phyloP scores from a whole-genome alignment of 345 rosid species.

The Zanthoxylum bungeanum region DNA sequence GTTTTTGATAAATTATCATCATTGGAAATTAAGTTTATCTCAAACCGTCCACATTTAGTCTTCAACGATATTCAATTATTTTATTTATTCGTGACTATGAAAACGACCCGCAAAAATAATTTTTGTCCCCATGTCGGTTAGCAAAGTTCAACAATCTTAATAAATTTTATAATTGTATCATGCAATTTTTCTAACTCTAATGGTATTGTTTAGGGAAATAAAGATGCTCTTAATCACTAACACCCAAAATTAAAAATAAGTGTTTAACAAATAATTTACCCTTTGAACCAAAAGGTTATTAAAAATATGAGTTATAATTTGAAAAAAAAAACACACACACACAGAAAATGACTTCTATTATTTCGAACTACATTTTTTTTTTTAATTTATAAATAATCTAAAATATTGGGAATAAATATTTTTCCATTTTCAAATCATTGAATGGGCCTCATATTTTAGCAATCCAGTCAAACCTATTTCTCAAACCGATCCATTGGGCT shows the following conservation, averaged over 20 bases:
- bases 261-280: background rate
- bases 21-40: background rate
- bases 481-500: background rate
- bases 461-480: background rate
- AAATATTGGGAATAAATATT: too few relatives aligned
- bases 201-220: background rate
- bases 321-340: too few relatives aligned
- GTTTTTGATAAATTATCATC: background rate
- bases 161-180: background rate
- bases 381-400: too few relatives aligned
- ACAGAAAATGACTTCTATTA: too few relatives aligned
- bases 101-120: background rate
- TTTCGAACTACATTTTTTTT: too few relatives aligned
- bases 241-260: too few relatives aligned
- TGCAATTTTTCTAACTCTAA: background rate
- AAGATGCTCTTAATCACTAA: background rate
- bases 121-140: background rate
- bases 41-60: background rate
- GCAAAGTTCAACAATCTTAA: background rate
- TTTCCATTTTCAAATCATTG: too few relatives aligned
- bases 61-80: background rate
- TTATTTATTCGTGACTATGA: background rate
- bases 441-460: background rate
- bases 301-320: background rate
- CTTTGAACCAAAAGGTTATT: background rate